Base-by-base conservation (phyloP, 139 green algal genomes). In the Medakamo hakoo region DNA sequence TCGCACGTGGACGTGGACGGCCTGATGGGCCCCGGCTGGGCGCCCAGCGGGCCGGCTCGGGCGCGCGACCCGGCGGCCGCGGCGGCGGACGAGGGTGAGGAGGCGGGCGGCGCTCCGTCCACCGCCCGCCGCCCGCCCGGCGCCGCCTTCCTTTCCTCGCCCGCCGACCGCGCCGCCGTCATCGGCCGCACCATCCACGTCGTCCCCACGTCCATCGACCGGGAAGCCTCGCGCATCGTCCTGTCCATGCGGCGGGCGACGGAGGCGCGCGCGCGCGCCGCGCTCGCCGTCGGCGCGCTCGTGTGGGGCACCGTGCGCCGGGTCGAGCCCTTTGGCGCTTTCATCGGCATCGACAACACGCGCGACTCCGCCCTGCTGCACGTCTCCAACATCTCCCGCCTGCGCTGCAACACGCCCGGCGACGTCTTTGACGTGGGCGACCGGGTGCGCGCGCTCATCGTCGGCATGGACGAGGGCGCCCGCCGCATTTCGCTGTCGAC, bases 291-390 rank as follows among this genome's bases (percentile, higher is more conserved):
- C 3, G 74, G 78, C 1, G 23, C 59, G 16, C 60, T 84, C 1
- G 63, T 82, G 26, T 69, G 55, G 40, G 74, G 79, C 3, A 68
- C 55, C 4, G 78, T 85, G 27, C 65, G 74, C 18, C 67, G 67
- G 20, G 65, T 85, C 16, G 66, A 76, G 65, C n/a, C 57, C 0
- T 86, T 80, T 71, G 80, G 80, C 22, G 67, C 58, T 0, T 83
- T 85, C 62, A 59, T 86, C 9, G 68, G 68, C 27, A 71, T 86
- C 20, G 68, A 85, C 56, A 60, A 65, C 68, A 85, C 73, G 1
- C 58, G 30, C 27, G 56, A 70, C 57, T 75, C 62, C 31, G 80
- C 62, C 25, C 71, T 86, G 55, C 65, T 86, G n/a, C 80, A 86
- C 64, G 74, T 86, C 64, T 80, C 72, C 24, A 83, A 81, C 58